Conservation (phyloP, 495 filamentous ascomycete genomes). For the Staphylotrichum longicolle region DNA sequence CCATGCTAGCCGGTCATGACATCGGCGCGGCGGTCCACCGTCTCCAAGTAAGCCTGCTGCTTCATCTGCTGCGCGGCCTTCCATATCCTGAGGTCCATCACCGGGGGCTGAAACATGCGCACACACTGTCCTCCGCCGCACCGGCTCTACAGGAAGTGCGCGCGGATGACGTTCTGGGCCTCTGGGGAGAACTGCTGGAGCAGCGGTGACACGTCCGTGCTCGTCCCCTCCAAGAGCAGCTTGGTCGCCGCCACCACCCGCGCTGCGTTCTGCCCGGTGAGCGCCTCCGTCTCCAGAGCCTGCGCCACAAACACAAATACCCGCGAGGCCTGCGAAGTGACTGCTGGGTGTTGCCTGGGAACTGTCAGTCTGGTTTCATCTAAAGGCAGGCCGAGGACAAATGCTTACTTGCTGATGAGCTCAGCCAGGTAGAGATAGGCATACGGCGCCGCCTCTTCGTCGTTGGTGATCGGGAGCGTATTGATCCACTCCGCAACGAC, state of each 20-base stretch:
- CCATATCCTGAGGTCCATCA: constrained; percentile 10
- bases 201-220: constrained; percentile 66
- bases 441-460: constrained; percentile 96
- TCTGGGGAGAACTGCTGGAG: constrained; percentile 68
- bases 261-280: constrained; percentile 75
- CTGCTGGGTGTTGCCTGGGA: constrained; percentile 78
- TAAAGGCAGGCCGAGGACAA: no score
- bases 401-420: constrained; percentile 85
- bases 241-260: constrained; percentile 73
- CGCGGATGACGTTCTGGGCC: constrained; percentile 70
- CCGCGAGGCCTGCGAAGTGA: constrained; percentile 68
- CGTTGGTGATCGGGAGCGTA: constrained; percentile 86
- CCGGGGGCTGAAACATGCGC: not conserved
- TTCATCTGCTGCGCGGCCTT: constrained; percentile 5
- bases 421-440: constrained; percentile 90
- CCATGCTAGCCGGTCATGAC: not conserved
- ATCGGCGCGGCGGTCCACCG: not conserved
- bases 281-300: constrained; percentile 84
- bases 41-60: constrained; percentile 10
- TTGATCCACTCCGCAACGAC: constrained; percentile 79
- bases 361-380: constrained; percentile 2
- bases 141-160: constrained; percentile 59
- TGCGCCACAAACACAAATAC: constrained; percentile 79
- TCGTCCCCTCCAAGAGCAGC: constrained; percentile 64
- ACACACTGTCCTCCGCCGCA: not conserved